Base-by-base conservation (phyloP, 305 asterid species). In the Ilex paraguariensis region DNA sequence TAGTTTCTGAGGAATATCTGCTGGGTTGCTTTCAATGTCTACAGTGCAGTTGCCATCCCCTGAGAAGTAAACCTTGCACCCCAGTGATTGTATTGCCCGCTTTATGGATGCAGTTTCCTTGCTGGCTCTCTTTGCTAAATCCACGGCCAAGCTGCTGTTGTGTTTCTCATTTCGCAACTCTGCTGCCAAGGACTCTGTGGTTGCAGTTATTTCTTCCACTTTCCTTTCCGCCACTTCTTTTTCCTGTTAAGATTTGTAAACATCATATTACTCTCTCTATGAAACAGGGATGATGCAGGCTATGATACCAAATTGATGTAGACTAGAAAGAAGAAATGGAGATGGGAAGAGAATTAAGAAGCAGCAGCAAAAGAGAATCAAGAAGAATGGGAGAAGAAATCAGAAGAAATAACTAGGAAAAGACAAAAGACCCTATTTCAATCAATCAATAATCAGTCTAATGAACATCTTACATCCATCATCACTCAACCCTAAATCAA, bases 61-160 rank as follows among this genome's bases (percentile, higher is more conserved):
- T 9, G 96, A 84, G 72, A 85, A 80, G 61, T 79, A 70, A 52
- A 94, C 91, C 73, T 82, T 81, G 61, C 91, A 86, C 46, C 99
- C 99, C 50, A 94, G 86, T 51, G 97, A 83, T 66, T 88, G 88
- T 46, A 94, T 58, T 40, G 96, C 99, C 31, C 97, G 88, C 76
- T 76, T 90, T 76, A 90, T 86, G 44, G 90, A 82, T 10, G 82
- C 66, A 64, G 74, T 74, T 77, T 94, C 99, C 79, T 77, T 86
- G 60, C 68, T 84, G 79, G 93, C 82, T 69, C 66, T 79, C 70
- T 79, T 75, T 46, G 87, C 95, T 71, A 77, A 79, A 65, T 90
- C 94, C 82, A 77, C 78, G 39, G 93, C 91, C 59, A 84, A 79
- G 75, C 75, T 77, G 83, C 92, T 83, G 63, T 77, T 74, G 30